These are phyloP conservation scores for Rutstroemia sp. DNA, from an alignment of 2,329 filamentous ascomycete genomes.

Conservation along the genomic window DNA sequence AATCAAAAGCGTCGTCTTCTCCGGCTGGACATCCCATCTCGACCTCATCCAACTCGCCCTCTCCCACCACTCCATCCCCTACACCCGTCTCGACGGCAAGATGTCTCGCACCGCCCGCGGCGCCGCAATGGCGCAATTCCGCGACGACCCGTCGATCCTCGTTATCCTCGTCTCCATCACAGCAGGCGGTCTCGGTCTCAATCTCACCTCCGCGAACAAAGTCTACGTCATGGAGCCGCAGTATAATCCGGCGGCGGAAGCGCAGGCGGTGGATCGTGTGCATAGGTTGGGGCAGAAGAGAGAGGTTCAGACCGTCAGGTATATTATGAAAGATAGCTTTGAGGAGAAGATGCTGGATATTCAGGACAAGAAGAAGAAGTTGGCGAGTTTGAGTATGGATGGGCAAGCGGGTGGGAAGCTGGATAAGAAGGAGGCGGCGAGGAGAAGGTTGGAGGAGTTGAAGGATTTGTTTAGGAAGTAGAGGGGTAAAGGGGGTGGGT, in stretches of 20 bases:
- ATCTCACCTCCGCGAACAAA: constrained; percentile 75
- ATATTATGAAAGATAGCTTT: constrained; percentile 84
- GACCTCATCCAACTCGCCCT: constrained; percentile 86
- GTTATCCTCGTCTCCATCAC: constrained; percentile 89
- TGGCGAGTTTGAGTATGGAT: constrained; percentile 83
- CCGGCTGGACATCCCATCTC: constrained; percentile 90
- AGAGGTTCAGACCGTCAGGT: constrained; percentile 79
- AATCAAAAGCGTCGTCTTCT: constrained; percentile 91
- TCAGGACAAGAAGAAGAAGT: constrained; percentile 85
- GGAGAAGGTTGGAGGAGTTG: constrained; percentile 46
- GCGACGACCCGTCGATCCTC: constrained; percentile 60
- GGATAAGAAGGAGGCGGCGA: constrained; percentile 29
- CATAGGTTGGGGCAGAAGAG: constrained; percentile 85
- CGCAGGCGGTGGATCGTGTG: constrained; percentile 89
- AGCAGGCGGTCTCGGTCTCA: constrained; percentile 85
- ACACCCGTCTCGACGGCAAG: constrained; percentile 79
- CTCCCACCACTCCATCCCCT: constrained; percentile 56
- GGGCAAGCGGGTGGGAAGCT: constrained; percentile 31
- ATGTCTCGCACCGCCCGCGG: constrained; percentile 73
- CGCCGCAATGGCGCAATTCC: constrained; percentile 69
- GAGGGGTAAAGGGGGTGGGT: background rate
- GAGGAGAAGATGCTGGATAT: constrained; percentile 89
- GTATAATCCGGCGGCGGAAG: constrained; percentile 92
- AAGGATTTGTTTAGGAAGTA: constrained; percentile 44
- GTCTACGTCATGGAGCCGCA: constrained; percentile 98